Evolutionary conservation across 805 yeast species (phyloP).

Genomic region (Schizosaccharomyces lindneri): DNA sequence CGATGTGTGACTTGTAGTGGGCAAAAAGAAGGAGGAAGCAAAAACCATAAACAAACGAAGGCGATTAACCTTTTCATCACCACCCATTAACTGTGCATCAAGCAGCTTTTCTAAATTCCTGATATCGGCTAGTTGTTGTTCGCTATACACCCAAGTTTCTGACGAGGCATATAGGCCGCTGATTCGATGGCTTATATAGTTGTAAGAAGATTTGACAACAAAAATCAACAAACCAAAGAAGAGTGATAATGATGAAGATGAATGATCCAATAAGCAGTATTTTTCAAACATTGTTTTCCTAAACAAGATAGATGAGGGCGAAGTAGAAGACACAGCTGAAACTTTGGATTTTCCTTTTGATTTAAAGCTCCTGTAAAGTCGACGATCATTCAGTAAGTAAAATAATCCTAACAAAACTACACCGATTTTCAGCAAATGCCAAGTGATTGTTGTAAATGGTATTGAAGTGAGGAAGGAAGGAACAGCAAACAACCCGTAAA

Average conservation of each 20-base stretch:
- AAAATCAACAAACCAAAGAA: background rate
- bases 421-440: background rate
- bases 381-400: background rate
- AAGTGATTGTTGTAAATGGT: background rate
- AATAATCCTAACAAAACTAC: background rate
- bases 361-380: background rate
- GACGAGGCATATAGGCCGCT: background rate
- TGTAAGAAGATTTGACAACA: background rate
- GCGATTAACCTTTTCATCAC: conserved; percentile 12
- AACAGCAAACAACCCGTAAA: background rate
- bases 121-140: conserved; percentile 1
- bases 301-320: background rate
- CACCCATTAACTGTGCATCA: conserved; percentile 18
- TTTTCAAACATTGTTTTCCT: background rate
- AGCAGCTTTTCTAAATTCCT: conserved; percentile 11
- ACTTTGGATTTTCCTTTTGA: background rate
- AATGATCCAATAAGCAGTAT: background rate
- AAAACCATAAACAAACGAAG: conserved; percentile 11
- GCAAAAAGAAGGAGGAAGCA: conserved; percentile 10
- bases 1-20: conserved; percentile 9
- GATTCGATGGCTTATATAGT: background rate
- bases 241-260: background rate
- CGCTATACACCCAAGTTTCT: background rate
- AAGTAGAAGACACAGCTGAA: background rate
- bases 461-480: background rate